Percentiles rank a stretch among this genome's conserved stretches.
Evolutionary conservation across 75 land plant species (phyloP).

Genomic region (Sequoiadendron giganteum): DNA sequence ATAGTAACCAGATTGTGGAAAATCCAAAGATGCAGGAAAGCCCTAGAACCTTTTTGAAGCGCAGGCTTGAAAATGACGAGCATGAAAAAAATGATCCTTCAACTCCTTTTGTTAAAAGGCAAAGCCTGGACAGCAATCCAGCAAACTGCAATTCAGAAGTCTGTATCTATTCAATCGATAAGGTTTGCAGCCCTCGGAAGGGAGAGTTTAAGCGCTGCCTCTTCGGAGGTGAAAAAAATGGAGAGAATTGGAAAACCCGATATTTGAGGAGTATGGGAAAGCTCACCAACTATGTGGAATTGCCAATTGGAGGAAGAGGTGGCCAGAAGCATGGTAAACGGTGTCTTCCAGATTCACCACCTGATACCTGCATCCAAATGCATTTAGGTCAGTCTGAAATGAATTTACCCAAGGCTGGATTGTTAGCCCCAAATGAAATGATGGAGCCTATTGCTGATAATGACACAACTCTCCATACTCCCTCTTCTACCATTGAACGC

Average conservation of each 20-base stretch:
- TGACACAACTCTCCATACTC: not conserved
- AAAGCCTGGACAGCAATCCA: not conserved
- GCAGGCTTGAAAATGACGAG: not conserved
- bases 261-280: constrained; percentile 8
- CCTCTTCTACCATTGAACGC: not conserved
- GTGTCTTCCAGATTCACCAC: not conserved
- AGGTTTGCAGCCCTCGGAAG: constrained; percentile 1
- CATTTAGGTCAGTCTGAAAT: not conserved
- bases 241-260: not conserved
- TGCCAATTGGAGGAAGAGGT: not conserved
- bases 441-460: not conserved
- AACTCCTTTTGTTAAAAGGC: not conserved
- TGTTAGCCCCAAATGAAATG: not conserved
- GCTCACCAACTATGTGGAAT: not conserved
- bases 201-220: constrained; percentile 7
- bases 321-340: not conserved
- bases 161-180: constrained; percentile 1
- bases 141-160: not conserved
- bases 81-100: not conserved
- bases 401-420: not conserved
- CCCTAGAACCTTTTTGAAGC: constrained; percentile 9
- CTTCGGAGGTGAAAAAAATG: constrained; percentile 2
- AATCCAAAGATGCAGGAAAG: not conserved
- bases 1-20: not conserved
- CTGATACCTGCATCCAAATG: not conserved